Evolutionary conservation across 306 rosid genomes (phyloP).

Genomic region (Ammopiptanthus mongolicus): DNA sequence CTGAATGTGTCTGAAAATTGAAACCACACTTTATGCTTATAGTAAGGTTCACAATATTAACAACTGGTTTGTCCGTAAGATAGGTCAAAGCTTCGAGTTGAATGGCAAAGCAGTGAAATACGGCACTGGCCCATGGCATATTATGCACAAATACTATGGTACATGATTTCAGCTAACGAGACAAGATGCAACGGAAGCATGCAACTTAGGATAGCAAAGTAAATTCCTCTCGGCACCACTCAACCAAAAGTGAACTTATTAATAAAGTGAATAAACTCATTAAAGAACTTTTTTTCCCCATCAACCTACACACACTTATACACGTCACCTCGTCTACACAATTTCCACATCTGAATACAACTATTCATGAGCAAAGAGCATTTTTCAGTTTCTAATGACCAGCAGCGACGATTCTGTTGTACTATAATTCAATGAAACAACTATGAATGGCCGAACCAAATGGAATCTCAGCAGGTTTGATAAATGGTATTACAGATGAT

Average conservation of each 20-base stretch:
- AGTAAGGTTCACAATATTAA: not conserved
- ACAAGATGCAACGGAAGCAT: not conserved
- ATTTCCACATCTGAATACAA: too few species aligned
- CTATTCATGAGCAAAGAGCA: too few species aligned
- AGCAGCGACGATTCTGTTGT: too few species aligned
- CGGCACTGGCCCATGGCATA: not conserved
- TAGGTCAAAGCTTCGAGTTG: too few species aligned
- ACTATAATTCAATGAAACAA: not conserved
- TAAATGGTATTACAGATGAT: not conserved
- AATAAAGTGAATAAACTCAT: too few species aligned
- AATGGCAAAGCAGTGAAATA: not conserved
- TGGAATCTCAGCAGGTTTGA: not conserved
- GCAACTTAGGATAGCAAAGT: not conserved
- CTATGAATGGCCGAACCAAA: not conserved
- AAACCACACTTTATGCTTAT: not conserved
- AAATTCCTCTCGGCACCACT: not conserved
- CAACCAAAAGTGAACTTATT: too few species aligned
- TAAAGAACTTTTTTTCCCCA: too few species aligned
- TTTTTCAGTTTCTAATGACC: too few species aligned
- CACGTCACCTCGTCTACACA: too few species aligned
- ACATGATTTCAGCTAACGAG: not conserved
- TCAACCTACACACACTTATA: too few species aligned
- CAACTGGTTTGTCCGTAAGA: not conserved
- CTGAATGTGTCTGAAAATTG: not conserved
- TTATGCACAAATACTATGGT: not conserved